Conservation (phyloP, 176 grass and related monocot species). For the Miscanthus lutarioriparius region DNA sequence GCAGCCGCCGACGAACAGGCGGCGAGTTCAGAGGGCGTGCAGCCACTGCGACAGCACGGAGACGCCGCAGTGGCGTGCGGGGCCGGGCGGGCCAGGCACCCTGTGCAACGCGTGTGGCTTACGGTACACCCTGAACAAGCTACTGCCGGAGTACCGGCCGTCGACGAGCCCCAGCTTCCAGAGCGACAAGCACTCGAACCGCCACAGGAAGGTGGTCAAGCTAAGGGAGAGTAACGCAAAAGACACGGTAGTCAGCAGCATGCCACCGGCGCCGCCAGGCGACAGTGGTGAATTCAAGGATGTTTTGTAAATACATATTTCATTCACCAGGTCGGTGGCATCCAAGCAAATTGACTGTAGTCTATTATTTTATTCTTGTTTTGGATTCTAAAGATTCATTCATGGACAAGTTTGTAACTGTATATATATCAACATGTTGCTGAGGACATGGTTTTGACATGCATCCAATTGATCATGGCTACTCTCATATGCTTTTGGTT, state of each 20-base stretch:
- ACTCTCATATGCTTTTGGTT: neutral
- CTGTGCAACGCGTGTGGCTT: conserved; percentile 69
- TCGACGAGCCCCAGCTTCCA: conserved; percentile 43
- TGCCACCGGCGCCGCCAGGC: neutral
- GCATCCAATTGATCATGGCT: neutral
- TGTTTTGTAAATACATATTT: conserved; percentile 1
- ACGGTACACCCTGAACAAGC: conserved; percentile 17
- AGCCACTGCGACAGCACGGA: conserved; percentile 33
- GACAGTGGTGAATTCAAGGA: neutral
- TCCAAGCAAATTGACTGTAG: neutral
- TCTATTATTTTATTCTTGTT: neutral
- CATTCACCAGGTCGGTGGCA: neutral
- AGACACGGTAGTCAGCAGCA: no score
- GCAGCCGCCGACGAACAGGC: neutral
- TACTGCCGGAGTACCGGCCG: conserved; percentile 50
- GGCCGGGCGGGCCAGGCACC: conserved; percentile 44
- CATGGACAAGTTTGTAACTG: neutral
- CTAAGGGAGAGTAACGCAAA: conserved; percentile 24
- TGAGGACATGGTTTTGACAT: neutral
- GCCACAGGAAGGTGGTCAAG: conserved; percentile 42
- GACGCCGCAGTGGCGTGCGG: conserved; percentile 58
- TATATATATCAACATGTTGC: neutral
- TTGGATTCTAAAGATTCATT: neutral
- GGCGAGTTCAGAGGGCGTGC: conserved; percentile 17
- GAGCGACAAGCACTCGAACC: conserved; percentile 42